phyloP scores from a whole-genome alignment of 805 yeast species.

The Brettanomyces sp. region DNA sequence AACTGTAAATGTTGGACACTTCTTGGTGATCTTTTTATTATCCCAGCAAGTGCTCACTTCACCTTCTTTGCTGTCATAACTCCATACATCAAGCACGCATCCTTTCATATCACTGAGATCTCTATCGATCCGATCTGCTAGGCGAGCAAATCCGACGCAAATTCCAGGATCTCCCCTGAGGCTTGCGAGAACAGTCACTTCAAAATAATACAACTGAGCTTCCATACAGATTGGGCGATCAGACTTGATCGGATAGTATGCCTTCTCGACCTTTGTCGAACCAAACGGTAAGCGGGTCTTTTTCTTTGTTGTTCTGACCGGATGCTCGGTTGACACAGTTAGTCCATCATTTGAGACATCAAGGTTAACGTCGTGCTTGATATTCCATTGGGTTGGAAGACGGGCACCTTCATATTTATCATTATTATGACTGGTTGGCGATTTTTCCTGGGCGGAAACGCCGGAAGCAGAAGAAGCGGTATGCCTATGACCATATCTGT shows the following conservation, averaged over 20 bases:
- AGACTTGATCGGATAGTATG: conserved; percentile 21
- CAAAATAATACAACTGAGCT: conserved; percentile 43
- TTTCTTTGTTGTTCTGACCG: conserved; percentile 6
- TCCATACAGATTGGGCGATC: conserved; percentile 26
- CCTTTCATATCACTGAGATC: conserved; percentile 35
- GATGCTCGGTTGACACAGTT: conserved; percentile 16
- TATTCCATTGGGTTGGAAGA: conserved; percentile 21
- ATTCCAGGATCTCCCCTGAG: conserved; percentile 30
- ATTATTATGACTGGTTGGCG: no score
- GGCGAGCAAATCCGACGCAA: conserved; percentile 36
- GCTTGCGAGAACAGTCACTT: conserved; percentile 31
- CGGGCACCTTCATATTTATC: no score
- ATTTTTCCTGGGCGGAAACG: no score
- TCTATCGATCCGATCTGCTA: conserved; percentile 13
- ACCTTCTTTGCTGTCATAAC: conserved; percentile 47
- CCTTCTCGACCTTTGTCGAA: conserved; percentile 5
- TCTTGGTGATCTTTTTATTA: conserved; percentile 27
- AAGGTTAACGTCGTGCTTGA: conserved; percentile 11
- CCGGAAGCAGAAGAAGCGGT: no score
- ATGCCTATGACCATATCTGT: no score
- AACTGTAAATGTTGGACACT: conserved; percentile 37
- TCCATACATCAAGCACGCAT: conserved; percentile 37
- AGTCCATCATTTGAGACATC: conserved; percentile 15
- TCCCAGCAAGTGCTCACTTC: conserved; percentile 27
- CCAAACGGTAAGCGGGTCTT: background rate